Evolutionary conservation across 2,329 filamentous ascomycete species (phyloP), one percentile per base, ranked within the genome.

Genomic region (Apiospora rasikravindrae): DNA sequence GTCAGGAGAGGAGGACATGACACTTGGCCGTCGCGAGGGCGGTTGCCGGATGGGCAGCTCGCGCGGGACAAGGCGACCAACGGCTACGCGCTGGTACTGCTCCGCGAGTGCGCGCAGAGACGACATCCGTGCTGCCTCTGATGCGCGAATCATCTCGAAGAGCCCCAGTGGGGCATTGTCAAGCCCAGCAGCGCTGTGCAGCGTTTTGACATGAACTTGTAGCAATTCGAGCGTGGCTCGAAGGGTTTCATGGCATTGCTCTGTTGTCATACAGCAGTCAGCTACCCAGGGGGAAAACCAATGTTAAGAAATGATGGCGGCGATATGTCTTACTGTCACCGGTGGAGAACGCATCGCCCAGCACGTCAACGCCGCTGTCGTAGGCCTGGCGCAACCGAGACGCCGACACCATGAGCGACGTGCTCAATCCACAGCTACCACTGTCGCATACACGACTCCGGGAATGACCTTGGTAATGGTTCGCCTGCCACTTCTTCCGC

Each of bases 21-120:
- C 37, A 40, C 64, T 44, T 22, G 37, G 11, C 22, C 37, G 37
- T 26, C 37, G 37, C n/a, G 22, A 5, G 37, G 64, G 42, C 11
- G 11, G n/a, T 24, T 7, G n/a, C 14, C 37, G 42, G 2, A 24
- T 24, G 40, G 42, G 70, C 49, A 67, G 69, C 47, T 76, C 74
- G 61, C 73, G 76, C 19, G 82, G 82, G 2, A 82, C 73, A 16
- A 78, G 72, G 7, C 78, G 79, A 22, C 77, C 76, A 16, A 76
- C 73, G 6, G 81, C 81, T 13, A 82, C 71, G 10, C 82, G 82
- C 22, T 77, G 77, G 74, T 84, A 84, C 51, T 80, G 80, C n/a
- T 80, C 80, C 8, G 78, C 74, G 22, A 84, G 76, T 7, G 82
- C 81, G 19, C 77, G 75, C 11, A 84, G 69, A 33, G 78, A 77